These are phyloP conservation scores for Cinnamomum chago DNA, from an alignment of 164 flowering plant genomes.

Conservation along the genomic window DNA sequence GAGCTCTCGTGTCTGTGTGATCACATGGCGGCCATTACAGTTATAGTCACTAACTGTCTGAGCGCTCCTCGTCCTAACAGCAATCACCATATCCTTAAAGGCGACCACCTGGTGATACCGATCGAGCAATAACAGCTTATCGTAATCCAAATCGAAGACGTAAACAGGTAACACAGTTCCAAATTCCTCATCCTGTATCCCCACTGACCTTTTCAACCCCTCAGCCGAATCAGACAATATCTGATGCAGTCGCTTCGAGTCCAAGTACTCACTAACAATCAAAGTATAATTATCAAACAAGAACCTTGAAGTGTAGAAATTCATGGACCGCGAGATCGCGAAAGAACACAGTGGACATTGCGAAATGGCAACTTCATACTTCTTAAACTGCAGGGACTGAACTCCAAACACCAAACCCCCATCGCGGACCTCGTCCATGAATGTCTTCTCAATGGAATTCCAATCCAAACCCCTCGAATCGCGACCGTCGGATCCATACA, in stretches of 20 bases:
- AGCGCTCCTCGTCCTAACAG: conserved; percentile 75
- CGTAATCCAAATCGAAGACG: conserved; percentile 85
- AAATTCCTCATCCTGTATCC: conserved; percentile 58
- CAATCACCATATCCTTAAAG: conserved; percentile 93
- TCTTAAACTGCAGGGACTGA: conserved; percentile 68
- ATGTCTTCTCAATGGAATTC: conserved; percentile 58
- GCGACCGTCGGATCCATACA: conserved; percentile 39
- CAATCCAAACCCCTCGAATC: conserved; percentile 74
- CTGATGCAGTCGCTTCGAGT: conserved; percentile 89
- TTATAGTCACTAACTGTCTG: conserved; percentile 96
- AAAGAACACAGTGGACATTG: conserved; percentile 78
- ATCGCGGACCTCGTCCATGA: conserved; percentile 64
- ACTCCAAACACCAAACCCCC: conserved; percentile 61
- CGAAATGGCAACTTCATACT: conserved; percentile 41
- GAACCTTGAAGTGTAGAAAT: conserved; percentile 88
- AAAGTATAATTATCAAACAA: conserved; percentile 89
- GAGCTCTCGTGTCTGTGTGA: conserved; percentile 75
- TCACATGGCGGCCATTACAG: conserved; percentile 92
- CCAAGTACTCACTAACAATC: conserved; percentile 95
- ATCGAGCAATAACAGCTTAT: conserved; percentile 65
- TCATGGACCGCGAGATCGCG: conserved; percentile 60
- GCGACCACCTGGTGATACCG: conserved; percentile 89
- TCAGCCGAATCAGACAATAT: conserved; percentile 62
- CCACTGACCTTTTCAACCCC: conserved; percentile 58
- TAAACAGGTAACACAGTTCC: conserved; percentile 84